Evolutionary conservation across 805 yeast species (phyloP).

Genomic region (Phaffomyces thermotolerans): DNA sequence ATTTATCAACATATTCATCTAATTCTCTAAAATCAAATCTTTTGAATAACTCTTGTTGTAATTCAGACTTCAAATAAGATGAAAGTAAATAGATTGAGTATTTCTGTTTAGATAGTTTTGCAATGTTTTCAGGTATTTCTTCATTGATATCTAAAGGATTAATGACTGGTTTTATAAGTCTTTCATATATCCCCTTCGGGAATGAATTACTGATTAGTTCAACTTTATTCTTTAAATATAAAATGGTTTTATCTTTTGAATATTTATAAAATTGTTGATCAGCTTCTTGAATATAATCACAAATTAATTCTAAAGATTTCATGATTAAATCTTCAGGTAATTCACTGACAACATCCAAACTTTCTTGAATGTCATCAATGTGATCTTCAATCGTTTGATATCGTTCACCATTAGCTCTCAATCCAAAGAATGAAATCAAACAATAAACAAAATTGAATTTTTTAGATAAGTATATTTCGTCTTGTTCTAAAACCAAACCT

Average conservation of each 20-base stretch:
- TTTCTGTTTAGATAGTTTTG: constrained; percentile 30
- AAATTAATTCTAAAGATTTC: constrained; percentile 25
- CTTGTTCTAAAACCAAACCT: constrained; percentile 36
- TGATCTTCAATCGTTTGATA: constrained; percentile 37
- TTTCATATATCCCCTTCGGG: constrained; percentile 28
- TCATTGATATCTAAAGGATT: constrained; percentile 24
- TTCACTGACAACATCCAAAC: constrained; percentile 6
- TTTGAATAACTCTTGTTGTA: constrained; percentile 21
- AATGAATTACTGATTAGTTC: constrained; percentile 28
- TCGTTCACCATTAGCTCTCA: constrained; percentile 15
- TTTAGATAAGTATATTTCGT: constrained; percentile 34
- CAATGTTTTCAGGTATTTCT: constrained; percentile 29
- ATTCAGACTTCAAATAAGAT: constrained; percentile 30
- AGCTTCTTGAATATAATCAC: constrained; percentile 35
- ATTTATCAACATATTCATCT: constrained; percentile 20
- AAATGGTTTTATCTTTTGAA: constrained; percentile 30
- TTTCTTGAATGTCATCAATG: constrained; percentile 28
- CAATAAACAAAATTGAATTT: constrained; percentile 34
- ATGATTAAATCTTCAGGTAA: constrained; percentile 12
- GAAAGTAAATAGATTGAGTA: constrained; percentile 42
- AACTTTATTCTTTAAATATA: constrained; percentile 34
- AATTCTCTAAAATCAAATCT: constrained; percentile 27
- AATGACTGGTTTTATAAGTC: constrained; percentile 20
- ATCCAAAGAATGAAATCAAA: constrained; percentile 31
- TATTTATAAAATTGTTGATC: constrained; percentile 41